Percentiles rank a stretch among this genome's conserved stretches.
phyloP scores from a whole-genome alignment of 805 yeast species.

The Candida cerambycidarum region DNA sequence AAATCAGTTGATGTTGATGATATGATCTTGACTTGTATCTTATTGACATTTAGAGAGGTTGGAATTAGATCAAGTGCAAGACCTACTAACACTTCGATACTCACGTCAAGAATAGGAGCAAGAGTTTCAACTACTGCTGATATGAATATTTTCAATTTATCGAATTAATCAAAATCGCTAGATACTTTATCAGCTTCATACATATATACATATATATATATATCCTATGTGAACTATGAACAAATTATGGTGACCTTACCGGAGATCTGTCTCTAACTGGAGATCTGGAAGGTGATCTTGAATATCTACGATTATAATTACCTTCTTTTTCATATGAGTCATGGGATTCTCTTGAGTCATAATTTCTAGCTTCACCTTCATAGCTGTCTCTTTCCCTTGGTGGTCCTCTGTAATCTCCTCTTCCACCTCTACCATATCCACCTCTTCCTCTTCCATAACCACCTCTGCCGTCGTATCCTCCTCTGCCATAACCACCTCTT shows the following conservation, averaged over 20 bases:
- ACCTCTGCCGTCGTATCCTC: constrained; percentile 19
- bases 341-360: constrained; percentile 13
- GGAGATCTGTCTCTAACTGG: constrained; percentile 42
- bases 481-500: constrained; percentile 17
- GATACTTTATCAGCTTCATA: too few species aligned
- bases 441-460: constrained; percentile 18
- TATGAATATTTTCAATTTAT: background rate
- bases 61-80: constrained; percentile 26
- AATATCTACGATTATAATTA: constrained; percentile 20
- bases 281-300: constrained; percentile 37
- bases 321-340: constrained; percentile 17
- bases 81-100: constrained; percentile 11
- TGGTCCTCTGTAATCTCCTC: constrained; percentile 12
- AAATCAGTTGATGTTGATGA: constrained; percentile 32
- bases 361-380: constrained; percentile 8
- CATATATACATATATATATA: too few species aligned
- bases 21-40: constrained; percentile 30
- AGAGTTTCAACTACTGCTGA: constrained; percentile 2
- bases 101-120: constrained; percentile 14
- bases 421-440: constrained; percentile 19
- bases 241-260: constrained; percentile 18
- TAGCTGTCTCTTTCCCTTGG: constrained; percentile 12
- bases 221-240: constrained; percentile 1
- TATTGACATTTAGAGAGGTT: constrained; percentile 33
- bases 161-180: too few species aligned